Evolutionary conservation across 495 filamentous ascomycete genomes (phyloP).

Genomic region (Penicillium longicatenatum): DNA sequence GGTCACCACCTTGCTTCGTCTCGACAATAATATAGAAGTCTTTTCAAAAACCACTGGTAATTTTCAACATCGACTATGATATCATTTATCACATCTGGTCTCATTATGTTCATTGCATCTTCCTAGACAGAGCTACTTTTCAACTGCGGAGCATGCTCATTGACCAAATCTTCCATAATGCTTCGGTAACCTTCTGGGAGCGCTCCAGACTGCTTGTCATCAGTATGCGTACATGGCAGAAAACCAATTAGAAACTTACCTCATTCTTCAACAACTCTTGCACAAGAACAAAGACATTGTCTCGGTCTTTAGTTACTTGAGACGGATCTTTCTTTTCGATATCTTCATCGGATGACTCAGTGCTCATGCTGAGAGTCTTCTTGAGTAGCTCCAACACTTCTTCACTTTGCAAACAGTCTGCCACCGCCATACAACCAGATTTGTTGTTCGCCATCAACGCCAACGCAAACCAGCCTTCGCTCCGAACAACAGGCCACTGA

Average conservation of each 20-base stretch:
- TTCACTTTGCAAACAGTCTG: slow-evolving; percentile 49
- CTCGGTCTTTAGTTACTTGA: slow-evolving; percentile 53
- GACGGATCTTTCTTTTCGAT: slow-evolving; percentile 25
- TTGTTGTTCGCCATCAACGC: slow-evolving; percentile 63
- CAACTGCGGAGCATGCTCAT: slow-evolving; percentile 26
- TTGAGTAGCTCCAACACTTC: slow-evolving; percentile 51
- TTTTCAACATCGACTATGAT: background rate
- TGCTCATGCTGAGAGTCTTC: slow-evolving; percentile 54
- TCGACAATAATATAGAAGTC: background rate
- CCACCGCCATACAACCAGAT: slow-evolving; percentile 53
- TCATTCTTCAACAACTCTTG: slow-evolving; percentile 58
- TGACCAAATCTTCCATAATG: slow-evolving; percentile 33
- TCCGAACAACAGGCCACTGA: slow-evolving; percentile 69
- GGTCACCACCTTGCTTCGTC: too few relatives aligned
- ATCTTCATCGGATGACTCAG: slow-evolving; percentile 15
- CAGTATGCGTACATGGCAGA: slow-evolving; percentile 10
- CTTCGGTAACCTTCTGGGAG: slow-evolving; percentile 30
- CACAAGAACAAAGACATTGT: slow-evolving; percentile 65
- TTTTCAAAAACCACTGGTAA: background rate
- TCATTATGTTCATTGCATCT: slow-evolving; percentile 1
- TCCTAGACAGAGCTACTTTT: slow-evolving; percentile 9
- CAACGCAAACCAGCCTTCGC: slow-evolving; percentile 74
- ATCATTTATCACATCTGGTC: background rate
- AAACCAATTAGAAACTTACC: slow-evolving; percentile 31
- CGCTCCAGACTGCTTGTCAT: slow-evolving; percentile 28